phyloP scores from a whole-genome alignment of 345 rosid genomes.

The Lumnitzera littorea region DNA sequence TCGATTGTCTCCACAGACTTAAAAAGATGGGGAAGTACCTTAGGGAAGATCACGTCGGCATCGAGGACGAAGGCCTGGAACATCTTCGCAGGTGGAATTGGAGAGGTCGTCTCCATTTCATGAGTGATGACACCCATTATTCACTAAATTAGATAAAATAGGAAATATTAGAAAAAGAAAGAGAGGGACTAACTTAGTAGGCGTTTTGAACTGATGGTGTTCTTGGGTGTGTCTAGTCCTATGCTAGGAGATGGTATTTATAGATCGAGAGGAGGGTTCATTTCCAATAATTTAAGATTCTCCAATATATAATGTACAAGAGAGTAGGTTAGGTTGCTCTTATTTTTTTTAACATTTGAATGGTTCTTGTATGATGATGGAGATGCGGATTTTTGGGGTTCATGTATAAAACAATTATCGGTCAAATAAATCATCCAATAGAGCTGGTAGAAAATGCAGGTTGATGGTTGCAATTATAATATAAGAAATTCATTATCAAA shows the following conservation, averaged over 20 bases:
- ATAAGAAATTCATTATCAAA: too few species aligned
- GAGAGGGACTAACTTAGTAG: neutral
- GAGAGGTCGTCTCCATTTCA: conserved; percentile 7
- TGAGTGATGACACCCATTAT: conserved; percentile 10
- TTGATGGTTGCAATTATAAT: too few species aligned
- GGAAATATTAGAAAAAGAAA: neutral
- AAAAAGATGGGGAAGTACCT: conserved; percentile 21
- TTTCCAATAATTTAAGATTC: too few species aligned
- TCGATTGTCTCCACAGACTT: conserved; percentile 13
- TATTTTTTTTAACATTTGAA: neutral
- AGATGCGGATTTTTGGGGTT: too few species aligned
- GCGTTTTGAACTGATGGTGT: neutral
- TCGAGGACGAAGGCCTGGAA: conserved; percentile 21
- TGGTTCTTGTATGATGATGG: too few species aligned
- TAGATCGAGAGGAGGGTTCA: neutral
- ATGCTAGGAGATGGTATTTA: neutral
- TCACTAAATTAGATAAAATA: neutral
- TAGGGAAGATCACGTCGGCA: conserved; percentile 13
- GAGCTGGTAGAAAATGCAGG: too few species aligned
- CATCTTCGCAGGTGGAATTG: conserved; percentile 14
- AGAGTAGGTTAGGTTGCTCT: neutral
- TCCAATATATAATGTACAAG: neutral
- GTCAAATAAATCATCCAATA: too few species aligned
- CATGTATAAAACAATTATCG: too few species aligned
- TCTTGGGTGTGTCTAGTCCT: too few species aligned